These are phyloP conservation scores for Pyrenula massariospora DNA, from an alignment of 495 filamentous ascomycete genomes.

Conservation along the genomic window DNA sequence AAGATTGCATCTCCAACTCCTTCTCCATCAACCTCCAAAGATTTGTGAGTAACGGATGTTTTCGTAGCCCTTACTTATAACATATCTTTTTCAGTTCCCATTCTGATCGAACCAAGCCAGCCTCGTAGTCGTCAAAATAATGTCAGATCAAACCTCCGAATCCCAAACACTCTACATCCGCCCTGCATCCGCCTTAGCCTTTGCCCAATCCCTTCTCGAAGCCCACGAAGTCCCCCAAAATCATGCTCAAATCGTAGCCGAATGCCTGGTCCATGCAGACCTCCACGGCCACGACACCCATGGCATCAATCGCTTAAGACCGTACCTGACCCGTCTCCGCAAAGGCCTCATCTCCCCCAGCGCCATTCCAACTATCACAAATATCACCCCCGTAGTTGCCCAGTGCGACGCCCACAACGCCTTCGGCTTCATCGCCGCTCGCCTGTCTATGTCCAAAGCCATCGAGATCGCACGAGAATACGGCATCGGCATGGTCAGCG, in stretches of 20 bases:
- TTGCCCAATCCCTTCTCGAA: slow-evolving; percentile 35
- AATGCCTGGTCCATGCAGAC: slow-evolving; percentile 57
- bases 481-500: slow-evolving; percentile 61
- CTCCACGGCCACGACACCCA: slow-evolving; percentile 71
- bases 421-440: slow-evolving; percentile 62
- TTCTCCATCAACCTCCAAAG: too few relatives aligned
- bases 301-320: slow-evolving; percentile 64
- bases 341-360: slow-evolving; percentile 48
- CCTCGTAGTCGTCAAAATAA: too few relatives aligned
- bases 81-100: too few relatives aligned
- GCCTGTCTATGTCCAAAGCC: slow-evolving; percentile 48
- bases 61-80: too few relatives aligned
- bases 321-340: slow-evolving; percentile 61
- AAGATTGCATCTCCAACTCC: too few relatives aligned
- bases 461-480: slow-evolving; percentile 51
- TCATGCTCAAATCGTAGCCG: slow-evolving; percentile 47
- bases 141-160: background rate
- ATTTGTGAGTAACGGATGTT: too few relatives aligned
- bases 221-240: slow-evolving; percentile 43
- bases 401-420: slow-evolving; percentile 57
- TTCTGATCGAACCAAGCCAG: too few relatives aligned
- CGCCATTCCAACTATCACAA: slow-evolving; percentile 40
- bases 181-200: slow-evolving; percentile 15
- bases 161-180: slow-evolving; percentile 15
- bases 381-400: slow-evolving; percentile 57